Conservation (phyloP, 169 alveolate species). For the Blepharisma undulans region DNA sequence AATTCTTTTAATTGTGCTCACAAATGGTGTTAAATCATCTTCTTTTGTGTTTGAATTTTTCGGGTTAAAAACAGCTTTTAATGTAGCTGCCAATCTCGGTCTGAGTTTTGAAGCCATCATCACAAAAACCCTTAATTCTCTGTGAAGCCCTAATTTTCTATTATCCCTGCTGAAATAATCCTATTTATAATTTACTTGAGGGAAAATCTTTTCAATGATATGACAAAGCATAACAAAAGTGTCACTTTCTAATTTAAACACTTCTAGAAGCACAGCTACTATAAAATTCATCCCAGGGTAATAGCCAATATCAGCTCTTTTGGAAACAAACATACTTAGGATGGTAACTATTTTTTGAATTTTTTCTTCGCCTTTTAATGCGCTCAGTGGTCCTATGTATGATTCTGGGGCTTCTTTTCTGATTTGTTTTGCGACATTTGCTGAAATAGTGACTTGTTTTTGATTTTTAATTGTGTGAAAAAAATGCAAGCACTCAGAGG, state of each 20-base stretch:
- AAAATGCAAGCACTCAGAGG: neutral
- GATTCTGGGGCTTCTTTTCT: neutral
- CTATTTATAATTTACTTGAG: neutral
- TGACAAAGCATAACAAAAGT: slow-evolving; percentile 49
- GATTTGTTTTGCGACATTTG: neutral
- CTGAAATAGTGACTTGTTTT: neutral
- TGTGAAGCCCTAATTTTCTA: neutral
- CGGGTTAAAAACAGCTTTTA: slow-evolving; percentile 28
- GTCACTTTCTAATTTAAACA: slow-evolving; percentile 48
- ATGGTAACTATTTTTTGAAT: slow-evolving; percentile 27
- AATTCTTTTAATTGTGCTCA: neutral
- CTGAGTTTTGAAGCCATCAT: slow-evolving; percentile 28
- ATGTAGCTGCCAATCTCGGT: neutral
- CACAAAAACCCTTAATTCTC: slow-evolving; percentile 28
- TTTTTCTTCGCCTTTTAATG: neutral
- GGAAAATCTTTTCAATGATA: slow-evolving; percentile 43
- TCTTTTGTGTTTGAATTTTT: neutral
- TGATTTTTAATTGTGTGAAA: neutral
- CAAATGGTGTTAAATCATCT: slow-evolving; percentile 27
- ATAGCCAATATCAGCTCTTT: slow-evolving; percentile 56
- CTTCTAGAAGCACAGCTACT: slow-evolving; percentile 45
- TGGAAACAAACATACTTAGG: slow-evolving; percentile 45
- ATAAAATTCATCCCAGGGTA: slow-evolving; percentile 57
- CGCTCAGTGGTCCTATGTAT: neutral
- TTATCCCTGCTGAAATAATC: neutral